A percentile compares a stretch with the other conserved stretches of the same genome.
These are phyloP conservation scores for Teratosphaeria gauchensis DNA, from an alignment of 2,329 filamentous ascomycete genomes.

Conservation along the genomic window DNA sequence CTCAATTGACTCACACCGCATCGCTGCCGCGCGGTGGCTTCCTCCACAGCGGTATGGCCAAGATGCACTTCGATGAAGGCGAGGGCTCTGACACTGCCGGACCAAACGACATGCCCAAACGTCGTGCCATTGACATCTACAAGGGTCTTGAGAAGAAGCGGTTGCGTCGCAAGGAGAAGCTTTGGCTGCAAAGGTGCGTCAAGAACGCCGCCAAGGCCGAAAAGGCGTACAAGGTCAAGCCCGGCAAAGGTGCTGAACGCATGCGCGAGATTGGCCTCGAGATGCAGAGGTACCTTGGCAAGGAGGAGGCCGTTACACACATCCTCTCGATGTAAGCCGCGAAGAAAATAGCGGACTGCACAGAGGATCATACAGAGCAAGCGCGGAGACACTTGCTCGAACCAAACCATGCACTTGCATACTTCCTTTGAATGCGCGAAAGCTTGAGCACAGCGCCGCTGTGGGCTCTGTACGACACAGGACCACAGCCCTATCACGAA, in stretches of 20 bases:
- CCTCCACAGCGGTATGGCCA: conserved; percentile 28
- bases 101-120: conserved; percentile 49
- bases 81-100: conserved; percentile 23
- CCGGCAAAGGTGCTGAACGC: conserved; percentile 80
- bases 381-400: background rate
- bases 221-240: conserved; percentile 60
- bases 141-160: conserved; percentile 93
- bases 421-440: background rate
- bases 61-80: conserved; percentile 28
- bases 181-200: conserved; percentile 79
- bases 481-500: conserved; percentile 4
- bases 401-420: background rate
- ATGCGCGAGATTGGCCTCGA: conserved; percentile 89
- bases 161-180: conserved; percentile 85
- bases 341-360: background rate
- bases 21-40: conserved; percentile 73
- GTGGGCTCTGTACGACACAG: background rate
- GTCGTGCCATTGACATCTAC: conserved; percentile 87
- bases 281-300: conserved; percentile 70
- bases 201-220: conserved; percentile 55
- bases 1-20: conserved; percentile 66
- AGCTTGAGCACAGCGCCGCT: conserved; percentile 7
- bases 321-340: conserved; percentile 35
- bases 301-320: conserved; percentile 35
- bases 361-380: too few species aligned